Evolutionary conservation across 108 stramenopile genomes (phyloP), one percentile per base, ranked within the genome.

Genomic region (Nitzschia sp.): DNA sequence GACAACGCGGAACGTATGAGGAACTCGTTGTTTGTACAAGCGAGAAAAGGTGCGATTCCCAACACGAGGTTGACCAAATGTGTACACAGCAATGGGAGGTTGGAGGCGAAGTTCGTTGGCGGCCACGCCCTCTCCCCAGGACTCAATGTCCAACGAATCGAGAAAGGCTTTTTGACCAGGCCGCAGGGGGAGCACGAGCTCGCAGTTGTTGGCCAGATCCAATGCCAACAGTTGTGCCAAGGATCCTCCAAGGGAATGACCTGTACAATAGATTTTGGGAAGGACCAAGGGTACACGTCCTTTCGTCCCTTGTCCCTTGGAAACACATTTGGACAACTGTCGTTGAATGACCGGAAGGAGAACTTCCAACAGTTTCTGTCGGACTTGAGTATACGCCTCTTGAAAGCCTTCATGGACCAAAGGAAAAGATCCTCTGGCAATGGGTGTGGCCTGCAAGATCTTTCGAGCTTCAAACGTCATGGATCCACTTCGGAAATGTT

Each of bases 351-450:
- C 81, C 11, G 64, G 57, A 22, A 92, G 41, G 17, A 89, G 57
- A 54, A 79, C 52, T 19, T 75, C 73, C 46, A 89, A 70, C 20
- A 92, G 41, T 63, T 89, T 60, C 40, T 78, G 62, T 60, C 91
- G 85, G 17, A 92, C 80, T 39, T 82, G 76, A 11, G 51, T 69
- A 61, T 92, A 92, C 20, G 75, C 80, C 6, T 81, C 79, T 44
- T 86, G 69, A 68, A 92, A 92, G 22, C 91, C 91, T 60, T 86
- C 86, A 59, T 92, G 91, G 5, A 89, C 87, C 43, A 84, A 76
- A 3, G 90, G 87, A 41, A 87, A 71, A 3, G 85, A 80, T 53
- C 83, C 83, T 48, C 84, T 72, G 10, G 83, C 82, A 60, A 88
- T 61, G 9, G 89, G 89, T 15, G 84, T 85, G 42, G 77, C 77